Evolutionary conservation across 2,329 filamentous ascomycete genomes (phyloP), one percentile per base, ranked within the genome.

Genomic region (Calonectria hawksworthii): DNA sequence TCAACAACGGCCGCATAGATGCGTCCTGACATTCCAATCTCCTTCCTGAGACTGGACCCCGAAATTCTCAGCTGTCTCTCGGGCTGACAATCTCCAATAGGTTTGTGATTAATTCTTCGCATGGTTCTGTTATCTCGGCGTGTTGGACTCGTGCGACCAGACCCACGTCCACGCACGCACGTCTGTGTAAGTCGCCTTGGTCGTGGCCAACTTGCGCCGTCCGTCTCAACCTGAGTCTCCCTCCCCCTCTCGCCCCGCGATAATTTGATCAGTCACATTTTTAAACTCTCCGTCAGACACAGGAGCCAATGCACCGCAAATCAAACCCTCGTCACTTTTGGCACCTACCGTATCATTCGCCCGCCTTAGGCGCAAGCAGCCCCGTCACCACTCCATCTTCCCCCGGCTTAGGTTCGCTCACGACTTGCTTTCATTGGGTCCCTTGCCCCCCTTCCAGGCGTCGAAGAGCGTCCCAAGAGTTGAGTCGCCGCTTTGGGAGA

Each of bases 261-360:
- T 70, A 51, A 70, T 41, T 38, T 51, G 72, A 74, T 70, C 36
- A 51, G 21, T 74, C 72, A 74, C 41, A 47, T 47, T 47, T 30
- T 6, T 11, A 28, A 44, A 30, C 51, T 67, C 28, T 36, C 68
- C 68, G 61, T 36, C 47, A 67, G 34, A 56, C 18, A 59, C 61
- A 67, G 56, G n/a, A 51, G 14, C 68, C 68, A 64, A 34, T 72
- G 69, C 61, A 72, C 51, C 10, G 69, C 69, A 72, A 72, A 72
- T 72, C 69, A 72, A 67, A 66, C 69, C 69, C 61, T 59, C 50
- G 61, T 63, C 67, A 23, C 36, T 32, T 64, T 47, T n/a, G 36
- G 28, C 36, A 32, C 52, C 47, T 38, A 26, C 61, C 47, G n/a
- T 59, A 13, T 41, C 69, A 56, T 52, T 56, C 28, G 61, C 50